A percentile compares a stretch with the other conserved stretches of the same genome.
Conservation (phyloP, 179 eudicot genomes). For the Corrigiola litoralis region DNA sequence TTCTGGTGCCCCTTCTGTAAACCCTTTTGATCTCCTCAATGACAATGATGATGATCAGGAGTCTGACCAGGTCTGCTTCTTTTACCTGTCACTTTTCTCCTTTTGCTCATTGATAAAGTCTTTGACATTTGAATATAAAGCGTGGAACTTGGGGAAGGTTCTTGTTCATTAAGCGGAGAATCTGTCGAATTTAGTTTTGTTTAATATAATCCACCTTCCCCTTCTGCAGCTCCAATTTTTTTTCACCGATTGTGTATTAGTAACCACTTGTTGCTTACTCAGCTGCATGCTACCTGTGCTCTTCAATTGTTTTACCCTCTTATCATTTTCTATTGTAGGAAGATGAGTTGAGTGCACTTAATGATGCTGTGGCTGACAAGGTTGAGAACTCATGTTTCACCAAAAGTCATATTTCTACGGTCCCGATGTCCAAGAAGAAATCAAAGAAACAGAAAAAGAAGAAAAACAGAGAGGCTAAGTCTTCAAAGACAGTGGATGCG, state of each 20-base stretch:
- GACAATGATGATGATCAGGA: conserved; percentile 35
- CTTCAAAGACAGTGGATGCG: conserved; percentile 25
- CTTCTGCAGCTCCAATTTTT: neutral
- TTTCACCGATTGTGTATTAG: neutral
- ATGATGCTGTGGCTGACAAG: conserved; percentile 18
- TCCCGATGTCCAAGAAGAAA: conserved; percentile 37
- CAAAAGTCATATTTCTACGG: conserved; percentile 23
- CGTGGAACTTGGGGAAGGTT: neutral
- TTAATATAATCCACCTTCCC: neutral
- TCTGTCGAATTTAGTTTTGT: neutral
- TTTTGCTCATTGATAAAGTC: neutral
- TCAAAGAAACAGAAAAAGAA: conserved; percentile 86
- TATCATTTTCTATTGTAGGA: conserved; percentile 33
- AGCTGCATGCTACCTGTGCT: neutral
- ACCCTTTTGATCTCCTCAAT: conserved; percentile 72
- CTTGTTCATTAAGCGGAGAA: neutral
- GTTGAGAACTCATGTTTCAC: conserved; percentile 15
- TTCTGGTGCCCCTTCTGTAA: conserved; percentile 30
- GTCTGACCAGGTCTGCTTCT: conserved; percentile 35
- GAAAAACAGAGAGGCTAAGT: conserved; percentile 43
- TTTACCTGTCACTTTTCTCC: neutral
- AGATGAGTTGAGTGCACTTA: conserved; percentile 29
- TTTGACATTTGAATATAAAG: neutral
- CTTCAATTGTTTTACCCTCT: neutral
- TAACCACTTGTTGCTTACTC: neutral